Evolutionary conservation across 1,284 basidiomycete genomes (phyloP).

Genomic region (Fistulinella cinereoalba): DNA sequence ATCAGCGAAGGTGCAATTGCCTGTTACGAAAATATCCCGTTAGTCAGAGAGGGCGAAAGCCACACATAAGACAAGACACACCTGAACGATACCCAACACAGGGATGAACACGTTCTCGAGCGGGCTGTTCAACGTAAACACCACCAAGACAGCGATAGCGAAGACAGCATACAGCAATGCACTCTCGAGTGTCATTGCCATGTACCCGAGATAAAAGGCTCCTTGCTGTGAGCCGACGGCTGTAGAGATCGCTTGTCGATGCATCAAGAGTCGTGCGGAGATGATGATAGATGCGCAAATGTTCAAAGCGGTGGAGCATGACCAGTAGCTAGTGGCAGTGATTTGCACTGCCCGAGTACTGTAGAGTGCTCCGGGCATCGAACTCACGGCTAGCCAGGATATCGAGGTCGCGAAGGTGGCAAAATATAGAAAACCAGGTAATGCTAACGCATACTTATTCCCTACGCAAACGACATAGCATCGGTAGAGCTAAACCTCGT

Average conservation of each 20-base stretch:
- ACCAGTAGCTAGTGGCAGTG: constrained; percentile 13
- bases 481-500: constrained; percentile 20
- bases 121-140: constrained; percentile 18
- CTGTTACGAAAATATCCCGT: not conserved
- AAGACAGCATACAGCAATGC: constrained; percentile 20
- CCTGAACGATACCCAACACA: constrained; percentile 20
- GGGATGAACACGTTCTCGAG: constrained; percentile 19
- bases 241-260: constrained; percentile 7
- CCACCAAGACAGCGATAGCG: constrained; percentile 8
- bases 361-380: too few species aligned
- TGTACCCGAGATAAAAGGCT: constrained; percentile 20
- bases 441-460: not conserved
- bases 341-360: constrained; percentile 15
- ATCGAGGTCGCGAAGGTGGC: constrained; percentile 16
- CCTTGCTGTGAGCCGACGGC: constrained; percentile 13
- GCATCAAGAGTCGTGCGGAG: constrained; percentile 14
- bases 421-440: constrained; percentile 14
- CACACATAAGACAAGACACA: constrained; percentile 1
- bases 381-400: constrained; percentile 14
- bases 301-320: constrained; percentile 17
- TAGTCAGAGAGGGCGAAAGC: not conserved
- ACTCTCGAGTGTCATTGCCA: constrained; percentile 28
- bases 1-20: constrained; percentile 21
- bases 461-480: constrained; percentile 22
- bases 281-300: constrained; percentile 15